Evolutionary conservation across 495 filamentous ascomycete genomes (phyloP).

Genomic region (Trichoderma orchidacearum): DNA sequence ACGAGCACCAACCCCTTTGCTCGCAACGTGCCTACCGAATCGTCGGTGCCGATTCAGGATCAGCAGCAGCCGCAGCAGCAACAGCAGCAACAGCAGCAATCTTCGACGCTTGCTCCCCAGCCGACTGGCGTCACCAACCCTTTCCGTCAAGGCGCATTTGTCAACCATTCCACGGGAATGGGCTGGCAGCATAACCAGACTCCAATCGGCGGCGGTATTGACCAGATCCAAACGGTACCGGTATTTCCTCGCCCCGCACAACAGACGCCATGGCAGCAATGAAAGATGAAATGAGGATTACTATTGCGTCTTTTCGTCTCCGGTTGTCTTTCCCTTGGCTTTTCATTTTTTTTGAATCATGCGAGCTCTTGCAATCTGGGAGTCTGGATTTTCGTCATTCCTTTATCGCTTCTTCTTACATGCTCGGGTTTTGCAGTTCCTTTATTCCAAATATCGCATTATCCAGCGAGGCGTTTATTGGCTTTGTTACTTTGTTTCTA

Average conservation of each 20-base stretch:
- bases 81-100: slow-evolving; percentile 13
- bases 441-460: not conserved
- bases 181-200: slow-evolving; percentile 71
- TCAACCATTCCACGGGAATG: slow-evolving; percentile 73
- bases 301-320: no score
- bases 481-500: not conserved
- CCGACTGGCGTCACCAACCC: slow-evolving; percentile 88
- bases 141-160: slow-evolving; percentile 77
- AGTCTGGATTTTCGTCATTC: not conserved
- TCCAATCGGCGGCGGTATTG: slow-evolving; percentile 76
- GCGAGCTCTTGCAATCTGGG: not conserved
- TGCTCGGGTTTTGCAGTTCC: not conserved
- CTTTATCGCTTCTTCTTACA: not conserved
- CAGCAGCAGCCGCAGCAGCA: not conserved
- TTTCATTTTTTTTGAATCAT: not conserved
- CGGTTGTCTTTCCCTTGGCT: not conserved
- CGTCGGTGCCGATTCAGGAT: not conserved
- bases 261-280: slow-evolving; percentile 41
- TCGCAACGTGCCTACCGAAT: slow-evolving; percentile 24
- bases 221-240: slow-evolving; percentile 65
- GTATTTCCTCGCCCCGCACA: slow-evolving; percentile 71
- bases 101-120: slow-evolving; percentile 36
- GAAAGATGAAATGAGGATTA: no score
- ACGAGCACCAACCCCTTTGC: slow-evolving; percentile 69
- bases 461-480: slow-evolving; percentile 5